Base-by-base conservation (phyloP, 495 filamentous ascomycete genomes). In the Xylaria scruposa region DNA sequence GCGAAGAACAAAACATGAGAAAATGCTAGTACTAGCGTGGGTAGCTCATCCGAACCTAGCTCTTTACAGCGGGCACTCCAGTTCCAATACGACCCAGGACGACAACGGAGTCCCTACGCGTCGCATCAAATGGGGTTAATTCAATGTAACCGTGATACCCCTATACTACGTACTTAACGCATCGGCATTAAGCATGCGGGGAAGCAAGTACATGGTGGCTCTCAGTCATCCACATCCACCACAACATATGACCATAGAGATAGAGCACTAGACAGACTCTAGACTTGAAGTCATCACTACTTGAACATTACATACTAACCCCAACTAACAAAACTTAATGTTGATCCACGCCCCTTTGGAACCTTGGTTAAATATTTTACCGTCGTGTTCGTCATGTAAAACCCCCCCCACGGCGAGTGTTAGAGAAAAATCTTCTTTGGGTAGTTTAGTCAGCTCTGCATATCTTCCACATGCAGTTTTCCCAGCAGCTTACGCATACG, bases 41-140 rank as follows among this genome's bases (percentile, higher is more conserved):
- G 9, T 42, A 67, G 49, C 29, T 10, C 33, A 56, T 33, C 49
- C 49, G 49, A 44, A n/a, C 13, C 49, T 67, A 56, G n/a, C 47
- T 36, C 42, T 67, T 67, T 42, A 17, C 19, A 54, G 31, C 6
- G 13, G 61, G 10, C 61, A 19, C 36, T 67, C 31, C 19, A 40
- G 63, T 46, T 56, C 4, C 24, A 17, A 5, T 42, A 10, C 29
- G 21, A 65, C 24, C 26, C 15, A 46, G 26, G 15, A 33, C 42
- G 47, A 47, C 4, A 47, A 49, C 42, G 58, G 58, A 60, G 24
- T 60, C 58, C 58, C 58, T 60, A 60, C 56, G 31, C 56, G 56
- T 36, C 56, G 19, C 56, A 38, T 33, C 33, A 19, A n/a, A 38
- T 38, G 31, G 17, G 21, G 56, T n/a, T 33, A 60, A 38, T n/a